Evolutionary conservation across 352 stramenopile genomes (phyloP).

Genomic region (Pythium sukuiense): DNA sequence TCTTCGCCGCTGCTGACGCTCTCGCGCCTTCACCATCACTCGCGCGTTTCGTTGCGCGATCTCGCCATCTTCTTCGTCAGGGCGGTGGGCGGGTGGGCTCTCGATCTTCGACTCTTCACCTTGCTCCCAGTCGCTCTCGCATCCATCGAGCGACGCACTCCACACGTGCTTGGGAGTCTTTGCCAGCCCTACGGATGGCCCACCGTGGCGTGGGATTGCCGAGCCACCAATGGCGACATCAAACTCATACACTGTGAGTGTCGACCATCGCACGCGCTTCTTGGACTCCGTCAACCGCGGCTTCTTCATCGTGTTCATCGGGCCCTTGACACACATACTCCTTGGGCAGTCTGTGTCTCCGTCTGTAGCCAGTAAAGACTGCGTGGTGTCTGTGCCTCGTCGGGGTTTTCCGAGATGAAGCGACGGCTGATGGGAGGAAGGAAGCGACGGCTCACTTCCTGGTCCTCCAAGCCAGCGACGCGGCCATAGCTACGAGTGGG

Average conservation of each 20-base stretch:
- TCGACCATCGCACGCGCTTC: constrained; percentile 32
- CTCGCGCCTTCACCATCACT: constrained; percentile 8
- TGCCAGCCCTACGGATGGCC: constrained; percentile 29
- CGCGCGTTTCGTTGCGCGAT: not conserved
- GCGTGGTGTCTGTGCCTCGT: not conserved
- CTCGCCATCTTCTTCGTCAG: constrained; percentile 12
- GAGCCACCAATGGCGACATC: constrained; percentile 28
- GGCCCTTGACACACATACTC: constrained; percentile 9
- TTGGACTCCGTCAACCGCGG: not conserved
- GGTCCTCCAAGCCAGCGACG: constrained; percentile 1
- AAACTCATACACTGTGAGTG: constrained; percentile 36
- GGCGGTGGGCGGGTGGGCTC: not conserved
- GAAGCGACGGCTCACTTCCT: constrained; percentile 13
- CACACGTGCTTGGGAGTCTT: constrained; percentile 26
- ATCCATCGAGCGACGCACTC: constrained; percentile 17
- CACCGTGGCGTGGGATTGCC: constrained; percentile 27
- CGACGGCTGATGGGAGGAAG: constrained; percentile 4
- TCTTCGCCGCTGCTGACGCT: constrained; percentile 13
- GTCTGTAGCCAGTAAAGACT: not conserved
- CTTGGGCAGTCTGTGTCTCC: not conserved
- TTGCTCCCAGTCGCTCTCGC: constrained; percentile 1
- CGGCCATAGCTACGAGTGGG: constrained; percentile 12
- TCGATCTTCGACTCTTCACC: not conserved
- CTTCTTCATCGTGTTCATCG: not conserved
- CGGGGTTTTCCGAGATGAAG: constrained; percentile 23